Conservation (phyloP, 2,329 filamentous ascomycete species). For the Clonostachys byssicola region DNA sequence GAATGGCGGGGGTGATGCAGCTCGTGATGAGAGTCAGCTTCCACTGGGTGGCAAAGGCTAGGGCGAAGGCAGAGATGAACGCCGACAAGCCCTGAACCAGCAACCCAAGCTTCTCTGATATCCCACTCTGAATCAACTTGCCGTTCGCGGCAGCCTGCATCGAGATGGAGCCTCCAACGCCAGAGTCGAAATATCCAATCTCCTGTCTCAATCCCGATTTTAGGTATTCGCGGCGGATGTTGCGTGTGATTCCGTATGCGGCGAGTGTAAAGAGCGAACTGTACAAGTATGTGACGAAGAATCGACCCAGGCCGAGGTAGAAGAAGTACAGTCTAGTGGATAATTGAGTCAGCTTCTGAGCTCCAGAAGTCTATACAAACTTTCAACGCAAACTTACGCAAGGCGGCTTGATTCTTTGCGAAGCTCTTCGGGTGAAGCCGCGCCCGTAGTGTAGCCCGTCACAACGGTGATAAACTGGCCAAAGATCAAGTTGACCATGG, state of each 20-base stretch:
- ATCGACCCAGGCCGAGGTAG: no score
- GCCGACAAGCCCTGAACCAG: constrained; percentile 74
- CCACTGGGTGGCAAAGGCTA: constrained; percentile 89
- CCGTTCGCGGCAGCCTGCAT: constrained; percentile 93
- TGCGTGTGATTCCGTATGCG: constrained; percentile 51
- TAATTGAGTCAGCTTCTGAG: no score
- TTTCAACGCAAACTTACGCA: no score
- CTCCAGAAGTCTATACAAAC: no score
- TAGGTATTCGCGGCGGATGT: constrained; percentile 81
- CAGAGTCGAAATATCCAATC: constrained; percentile 88
- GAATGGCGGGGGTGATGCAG: constrained; percentile 69
- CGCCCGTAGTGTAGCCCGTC: no score
- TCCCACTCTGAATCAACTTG: constrained; percentile 88
- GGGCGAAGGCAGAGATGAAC: constrained; percentile 84
- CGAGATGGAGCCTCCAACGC: constrained; percentile 89
- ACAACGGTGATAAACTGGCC: no score
- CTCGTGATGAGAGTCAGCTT: constrained; percentile 85
- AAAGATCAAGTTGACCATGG: no score
- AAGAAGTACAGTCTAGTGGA: no score
- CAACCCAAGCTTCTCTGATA: constrained; percentile 83
- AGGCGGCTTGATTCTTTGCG: no score
- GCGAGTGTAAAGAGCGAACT: no score
- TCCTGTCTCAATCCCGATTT: constrained; percentile 82
- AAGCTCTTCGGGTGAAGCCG: no score
- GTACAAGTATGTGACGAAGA: no score